Percentiles rank a stretch among this genome's conserved stretches.
Evolutionary conservation across 2,329 filamentous ascomycete species (phyloP).

Genomic region (Aspergillus chevalieri): DNA sequence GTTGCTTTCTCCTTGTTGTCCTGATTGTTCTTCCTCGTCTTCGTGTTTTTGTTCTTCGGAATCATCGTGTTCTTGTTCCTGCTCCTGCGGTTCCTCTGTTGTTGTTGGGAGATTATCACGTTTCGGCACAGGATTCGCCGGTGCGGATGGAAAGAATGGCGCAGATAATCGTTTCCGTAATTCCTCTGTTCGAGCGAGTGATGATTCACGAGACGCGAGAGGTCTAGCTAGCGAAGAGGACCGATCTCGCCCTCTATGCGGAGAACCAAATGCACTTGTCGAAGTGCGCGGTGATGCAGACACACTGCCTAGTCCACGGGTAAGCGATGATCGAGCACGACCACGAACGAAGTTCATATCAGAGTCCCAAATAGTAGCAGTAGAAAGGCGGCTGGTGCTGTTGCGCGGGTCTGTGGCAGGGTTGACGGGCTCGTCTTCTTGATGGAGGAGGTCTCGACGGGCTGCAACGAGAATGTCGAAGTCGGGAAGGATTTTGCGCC

Average conservation of each 20-base stretch:
- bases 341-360: slow-evolving; percentile 20
- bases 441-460: slow-evolving; percentile 42
- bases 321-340: slow-evolving; percentile 10
- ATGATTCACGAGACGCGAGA: slow-evolving; percentile 20
- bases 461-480: slow-evolving; percentile 66
- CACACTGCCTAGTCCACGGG: slow-evolving; percentile 4
- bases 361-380: neutral
- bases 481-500: slow-evolving; percentile 59
- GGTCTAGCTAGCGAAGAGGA: slow-evolving; percentile 12
- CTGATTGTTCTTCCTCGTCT: slow-evolving; percentile 1
- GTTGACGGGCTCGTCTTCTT: slow-evolving; percentile 20
- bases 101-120: neutral
- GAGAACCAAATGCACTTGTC: slow-evolving; percentile 12
- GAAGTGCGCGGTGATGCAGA: slow-evolving; percentile 11
- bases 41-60: neutral
- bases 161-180: slow-evolving; percentile 30
- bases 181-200: slow-evolving; percentile 20
- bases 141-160: slow-evolving; percentile 18
- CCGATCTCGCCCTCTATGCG: slow-evolving; percentile 11
- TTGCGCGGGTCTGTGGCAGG: slow-evolving; percentile 2
- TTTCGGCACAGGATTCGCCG: slow-evolving; percentile 1
- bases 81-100: neutral
- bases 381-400: neutral
- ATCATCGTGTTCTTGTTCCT: neutral
- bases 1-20: slow-evolving; percentile 5